Percentiles rank a stretch among this genome's conserved stretches.
Evolutionary conservation across 2,329 filamentous ascomycete species (phyloP).

Genomic region (Colletotrichum melonis): DNA sequence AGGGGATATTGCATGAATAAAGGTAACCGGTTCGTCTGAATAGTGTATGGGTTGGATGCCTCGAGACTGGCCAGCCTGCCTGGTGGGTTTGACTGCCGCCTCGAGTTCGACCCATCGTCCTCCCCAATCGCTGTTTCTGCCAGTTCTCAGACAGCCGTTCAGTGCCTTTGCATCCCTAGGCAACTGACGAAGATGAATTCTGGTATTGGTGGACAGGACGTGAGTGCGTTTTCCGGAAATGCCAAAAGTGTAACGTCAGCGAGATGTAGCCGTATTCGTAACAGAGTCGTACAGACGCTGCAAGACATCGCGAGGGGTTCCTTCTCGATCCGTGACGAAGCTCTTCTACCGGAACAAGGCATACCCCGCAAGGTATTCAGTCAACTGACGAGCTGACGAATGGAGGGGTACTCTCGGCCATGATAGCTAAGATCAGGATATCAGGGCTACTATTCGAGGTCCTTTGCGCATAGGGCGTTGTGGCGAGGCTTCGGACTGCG

Average conservation of each 20-base stretch:
- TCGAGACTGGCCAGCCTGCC: background rate
- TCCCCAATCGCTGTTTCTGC: background rate
- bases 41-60: background rate
- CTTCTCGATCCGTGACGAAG: background rate
- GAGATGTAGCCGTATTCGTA: background rate
- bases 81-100: background rate
- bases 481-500: background rate
- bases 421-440: background rate
- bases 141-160: background rate
- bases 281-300: background rate
- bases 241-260: background rate
- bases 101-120: background rate
- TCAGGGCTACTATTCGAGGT: background rate
- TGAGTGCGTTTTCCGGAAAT: background rate
- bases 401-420: background rate
- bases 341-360: background rate
- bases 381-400: background rate
- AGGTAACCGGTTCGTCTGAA: conserved; percentile 28
- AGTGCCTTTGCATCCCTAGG: background rate
- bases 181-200: background rate
- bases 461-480: conserved; percentile 8
- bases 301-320: background rate
- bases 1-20: background rate
- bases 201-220: background rate
- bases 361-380: background rate